Percentiles rank a stretch among this genome's conserved stretches.
Conservation (phyloP, 495 filamentous ascomycete genomes). For the Podospora fimiseda region DNA sequence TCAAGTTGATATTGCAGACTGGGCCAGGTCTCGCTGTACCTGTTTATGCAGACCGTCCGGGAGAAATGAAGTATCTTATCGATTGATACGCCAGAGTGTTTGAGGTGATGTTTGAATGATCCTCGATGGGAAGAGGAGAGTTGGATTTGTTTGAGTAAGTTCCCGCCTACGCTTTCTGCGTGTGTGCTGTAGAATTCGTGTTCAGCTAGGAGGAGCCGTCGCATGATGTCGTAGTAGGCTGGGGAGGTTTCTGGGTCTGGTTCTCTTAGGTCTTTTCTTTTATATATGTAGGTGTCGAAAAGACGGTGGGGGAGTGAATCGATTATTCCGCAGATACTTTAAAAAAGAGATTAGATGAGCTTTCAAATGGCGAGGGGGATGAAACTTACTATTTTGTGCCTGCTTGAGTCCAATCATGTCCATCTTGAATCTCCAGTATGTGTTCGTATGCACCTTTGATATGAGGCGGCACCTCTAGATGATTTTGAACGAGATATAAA, state of each 20-base stretch:
- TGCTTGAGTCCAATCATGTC: neutral
- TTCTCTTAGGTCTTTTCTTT: neutral
- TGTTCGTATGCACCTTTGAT: neutral
- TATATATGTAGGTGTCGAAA: neutral
- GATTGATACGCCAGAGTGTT: constrained; percentile 1
- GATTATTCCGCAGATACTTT: neutral
- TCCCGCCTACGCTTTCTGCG: neutral
- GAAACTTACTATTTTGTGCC: constrained; percentile 1
- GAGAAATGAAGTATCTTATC: constrained; percentile 5
- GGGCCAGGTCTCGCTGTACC: neutral
- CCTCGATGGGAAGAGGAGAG: neutral
- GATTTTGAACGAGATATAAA: constrained; percentile 7
- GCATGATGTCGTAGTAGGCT: neutral
- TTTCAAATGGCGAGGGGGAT: no score
- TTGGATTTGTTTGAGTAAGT: neutral
- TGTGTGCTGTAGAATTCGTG: neutral
- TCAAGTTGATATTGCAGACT: neutral
- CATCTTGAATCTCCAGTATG: neutral
- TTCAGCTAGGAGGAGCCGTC: neutral
- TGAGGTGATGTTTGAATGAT: constrained; percentile 1
- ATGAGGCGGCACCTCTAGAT: constrained; percentile 8
- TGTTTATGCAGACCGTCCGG: neutral
- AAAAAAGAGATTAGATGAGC: neutral
- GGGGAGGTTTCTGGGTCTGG: neutral
- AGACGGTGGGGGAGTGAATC: neutral